phyloP scores from a whole-genome alignment of 257 asterid species.

The Cruciata laevipes region DNA sequence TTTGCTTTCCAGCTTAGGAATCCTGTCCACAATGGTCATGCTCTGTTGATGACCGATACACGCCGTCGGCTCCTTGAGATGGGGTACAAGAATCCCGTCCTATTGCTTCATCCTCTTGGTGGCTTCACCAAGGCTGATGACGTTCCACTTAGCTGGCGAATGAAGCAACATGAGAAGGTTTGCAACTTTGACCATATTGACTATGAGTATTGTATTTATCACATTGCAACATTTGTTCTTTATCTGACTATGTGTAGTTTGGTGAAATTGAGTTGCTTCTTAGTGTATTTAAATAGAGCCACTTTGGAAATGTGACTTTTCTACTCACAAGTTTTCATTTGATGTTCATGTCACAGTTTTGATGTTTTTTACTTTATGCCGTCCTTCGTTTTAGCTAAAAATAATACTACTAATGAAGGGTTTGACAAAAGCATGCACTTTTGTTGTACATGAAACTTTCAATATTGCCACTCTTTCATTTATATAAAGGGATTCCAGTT shows the following conservation, averaged over 20 bases:
- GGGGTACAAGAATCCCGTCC: slow-evolving; percentile 86
- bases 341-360: not conserved
- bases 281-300: too few species aligned
- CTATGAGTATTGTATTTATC: not conserved
- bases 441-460: not conserved
- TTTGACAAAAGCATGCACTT: not conserved
- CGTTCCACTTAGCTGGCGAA: slow-evolving; percentile 86
- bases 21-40: slow-evolving; percentile 95
- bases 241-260: not conserved
- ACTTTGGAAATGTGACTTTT: not conserved
- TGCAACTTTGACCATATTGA: not conserved
- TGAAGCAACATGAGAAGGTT: slow-evolving; percentile 98
- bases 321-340: not conserved
- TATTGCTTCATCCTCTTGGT: slow-evolving; percentile 82
- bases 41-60: slow-evolving; percentile 83
- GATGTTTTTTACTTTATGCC: not conserved
- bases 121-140: slow-evolving; percentile 96
- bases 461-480: not conserved
- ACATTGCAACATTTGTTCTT: not conserved
- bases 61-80: slow-evolving; percentile 81
- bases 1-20: slow-evolving; percentile 94
- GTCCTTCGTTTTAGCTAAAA: not conserved
- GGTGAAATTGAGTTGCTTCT: not conserved
- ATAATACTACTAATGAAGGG: not conserved
- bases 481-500: not conserved